Evolutionary conservation across 2,329 filamentous ascomycete genomes (phyloP), one percentile per base, ranked within the genome.

Genomic region (Chrysoporthe austroafricana): DNA sequence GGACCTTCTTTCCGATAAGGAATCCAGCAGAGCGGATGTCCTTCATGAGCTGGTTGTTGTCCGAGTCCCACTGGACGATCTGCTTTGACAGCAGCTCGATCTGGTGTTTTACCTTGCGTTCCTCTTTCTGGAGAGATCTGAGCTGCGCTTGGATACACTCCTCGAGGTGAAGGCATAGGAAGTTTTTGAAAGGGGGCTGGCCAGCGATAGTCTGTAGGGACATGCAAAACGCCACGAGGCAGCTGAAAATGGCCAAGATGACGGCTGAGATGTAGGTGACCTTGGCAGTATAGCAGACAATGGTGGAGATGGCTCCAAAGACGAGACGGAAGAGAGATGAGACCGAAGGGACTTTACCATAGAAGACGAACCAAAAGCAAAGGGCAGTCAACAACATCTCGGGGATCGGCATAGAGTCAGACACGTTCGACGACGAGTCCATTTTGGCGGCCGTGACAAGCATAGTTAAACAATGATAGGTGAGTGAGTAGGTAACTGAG

Each of bases 161-260:
- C 50, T 66, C 58, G 7, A 60, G 46, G 26, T 64, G 63, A 21
- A 54, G 52, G 50, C 50, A 36, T 34, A 56, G 46, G 63, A 50
- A 66, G 14, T 50, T 54, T 43, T 42, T 52, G 52, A 62, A 18
- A 21, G 52, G 59, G 14, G 39, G 43, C 6, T 52, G 52, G 7
- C 62, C 11, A 18, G 68, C 62, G n/a, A 67, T 61, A 18, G 44
- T 60, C 39, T 66, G 65, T 26, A 67, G 52, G 9, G 61, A 46
- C 5, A 14, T 57, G n/a, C 62, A 64, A 1, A 64, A 57, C 36
- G 61, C 50, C 42, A 52, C 7, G 46, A 39, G 50, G 58, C 16
- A 46, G 58, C 14, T 3, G 48, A 21, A 32, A 62, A 5, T 21
- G 39, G 18, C 14, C 57, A 46, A 16, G 21, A 60, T 43, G 14